A percentile compares a stretch with the other conserved stretches of the same genome.
These are phyloP conservation scores for Phytophthora rubi DNA, from an alignment of 352 stramenopile genomes.

Conservation along the genomic window DNA sequence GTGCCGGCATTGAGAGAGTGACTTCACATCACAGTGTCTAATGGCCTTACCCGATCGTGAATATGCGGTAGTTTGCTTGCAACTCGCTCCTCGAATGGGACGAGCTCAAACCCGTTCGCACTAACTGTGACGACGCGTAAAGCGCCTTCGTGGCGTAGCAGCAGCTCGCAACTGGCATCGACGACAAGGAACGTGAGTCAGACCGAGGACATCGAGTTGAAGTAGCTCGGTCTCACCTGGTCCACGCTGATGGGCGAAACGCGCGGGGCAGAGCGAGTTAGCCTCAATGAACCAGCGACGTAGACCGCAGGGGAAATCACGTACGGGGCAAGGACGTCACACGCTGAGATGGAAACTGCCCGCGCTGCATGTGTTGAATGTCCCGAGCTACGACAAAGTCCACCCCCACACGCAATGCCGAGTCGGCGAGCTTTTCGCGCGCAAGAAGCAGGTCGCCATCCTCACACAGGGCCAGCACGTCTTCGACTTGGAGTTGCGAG, in stretches of 20 bases:
- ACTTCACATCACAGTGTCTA: not conserved
- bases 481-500: conserved; percentile 28
- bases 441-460: conserved; percentile 63
- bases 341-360: conserved; percentile 53
- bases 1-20: not conserved
- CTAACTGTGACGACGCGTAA: conserved; percentile 26
- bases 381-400: conserved; percentile 52
- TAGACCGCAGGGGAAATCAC: not conserved
- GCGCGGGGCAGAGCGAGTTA: conserved; percentile 3
- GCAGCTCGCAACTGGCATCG: conserved; percentile 34
- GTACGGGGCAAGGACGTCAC: conserved; percentile 55
- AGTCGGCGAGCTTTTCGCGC: conserved; percentile 49
- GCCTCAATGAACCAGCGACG: not conserved
- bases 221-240: conserved; percentile 30
- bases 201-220: conserved; percentile 8
- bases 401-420: conserved; percentile 41
- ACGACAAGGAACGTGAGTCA: conserved; percentile 1
- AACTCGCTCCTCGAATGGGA: conserved; percentile 33
- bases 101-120: conserved; percentile 34
- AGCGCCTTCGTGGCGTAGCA: conserved; percentile 36
- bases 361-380: conserved; percentile 53
- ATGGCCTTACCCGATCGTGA: conserved; percentile 24
- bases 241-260: conserved; percentile 34
- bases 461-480: conserved; percentile 60
- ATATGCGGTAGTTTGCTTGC: conserved; percentile 17